Percentiles rank a stretch among this genome's conserved stretches.
phyloP scores from a whole-genome alignment of 2,329 filamentous ascomycete genomes.

The Cordyceps cateniannulata region DNA sequence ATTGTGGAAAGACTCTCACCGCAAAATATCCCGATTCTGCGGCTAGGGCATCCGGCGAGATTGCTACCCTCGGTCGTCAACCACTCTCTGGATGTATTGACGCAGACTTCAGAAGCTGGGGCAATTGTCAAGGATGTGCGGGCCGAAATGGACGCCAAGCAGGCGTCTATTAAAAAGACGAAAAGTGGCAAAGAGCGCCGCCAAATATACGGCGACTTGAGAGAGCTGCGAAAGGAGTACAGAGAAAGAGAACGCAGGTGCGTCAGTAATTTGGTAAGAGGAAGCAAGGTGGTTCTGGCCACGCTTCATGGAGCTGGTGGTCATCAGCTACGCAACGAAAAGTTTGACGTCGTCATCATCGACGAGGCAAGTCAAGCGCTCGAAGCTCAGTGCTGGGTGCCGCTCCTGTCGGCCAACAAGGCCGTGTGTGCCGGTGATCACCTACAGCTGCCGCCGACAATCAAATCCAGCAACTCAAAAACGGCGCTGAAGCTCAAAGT shows the following conservation, averaged over 20 bases:
- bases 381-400: constrained; percentile 96
- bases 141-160: constrained; percentile 87
- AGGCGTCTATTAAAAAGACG: constrained; percentile 82
- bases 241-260: constrained; percentile 77
- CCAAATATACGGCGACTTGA: constrained; percentile 78
- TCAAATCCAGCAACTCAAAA: constrained; percentile 68
- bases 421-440: constrained; percentile 91
- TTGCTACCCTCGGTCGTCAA: constrained; percentile 80
- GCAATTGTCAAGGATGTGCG: constrained; percentile 85
- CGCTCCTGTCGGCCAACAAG: constrained; percentile 73
- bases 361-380: constrained; percentile 95
- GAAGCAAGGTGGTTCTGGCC: constrained; percentile 82
- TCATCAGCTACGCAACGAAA: constrained; percentile 68
- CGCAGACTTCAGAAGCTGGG: constrained; percentile 82
- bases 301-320: constrained; percentile 91
- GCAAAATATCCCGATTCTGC: constrained; percentile 78
- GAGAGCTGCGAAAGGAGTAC: constrained; percentile 81
- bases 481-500: constrained; percentile 32
- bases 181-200: constrained; percentile 71
- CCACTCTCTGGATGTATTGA: constrained; percentile 87
- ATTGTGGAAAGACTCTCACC: constrained; percentile 87
- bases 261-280: constrained; percentile 65
- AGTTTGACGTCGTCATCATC: constrained; percentile 90
- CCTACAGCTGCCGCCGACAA: constrained; percentile 86
- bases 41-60: constrained; percentile 87